Evolutionary conservation across 208 protist species (phyloP), one percentile per base, ranked within the genome.

Genomic region (Wallacemonas sp.): DNA sequence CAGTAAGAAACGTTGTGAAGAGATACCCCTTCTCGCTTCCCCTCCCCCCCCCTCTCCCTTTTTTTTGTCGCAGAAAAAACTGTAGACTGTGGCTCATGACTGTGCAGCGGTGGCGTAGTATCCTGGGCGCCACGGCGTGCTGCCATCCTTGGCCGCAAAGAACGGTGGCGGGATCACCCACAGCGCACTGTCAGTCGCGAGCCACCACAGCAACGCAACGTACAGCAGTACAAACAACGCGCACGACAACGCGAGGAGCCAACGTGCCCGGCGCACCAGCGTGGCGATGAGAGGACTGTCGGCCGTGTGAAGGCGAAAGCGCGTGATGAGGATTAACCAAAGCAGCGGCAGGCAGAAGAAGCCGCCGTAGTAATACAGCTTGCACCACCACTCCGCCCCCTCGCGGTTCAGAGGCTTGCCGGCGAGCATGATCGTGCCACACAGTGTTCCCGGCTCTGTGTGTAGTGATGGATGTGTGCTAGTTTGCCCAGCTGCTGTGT

Each of bases 301-400:
- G 4, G 24, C 26, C 11, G 14, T 33, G 30, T 39, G 30, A 5
- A 4, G 4, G 26, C 29, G 4, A 24, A 58, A 58, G n/a, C 57
- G 60, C 3, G 78, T 38, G 65, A 68, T 79, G 1, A 61, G 60
- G 5, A 68, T 38, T 14, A 74, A 67, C 80, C 74, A 82, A 14
- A 86, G 49, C 62, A 61, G 78, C 29, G 80, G 80, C 5, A 86
- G 66, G 43, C 70, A 72, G 12, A 69, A 39, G 44, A 81, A 86
- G n/a, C 80, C 80, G 14, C 30, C 56, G 55, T 39, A 61, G 32
- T 80, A 82, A 57, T 86, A 86, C 60, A 38, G 44, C 11, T 43
- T 43, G 54, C 71, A 79, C 16, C 82, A 16, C 36, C 55, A 52
- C 62, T 81, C 80, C 12, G 75, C 75, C 23, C 66, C 41, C 5